Evolutionary conservation across 495 filamentous ascomycete genomes (phyloP).

Genomic region (Penicillium turbatum): DNA sequence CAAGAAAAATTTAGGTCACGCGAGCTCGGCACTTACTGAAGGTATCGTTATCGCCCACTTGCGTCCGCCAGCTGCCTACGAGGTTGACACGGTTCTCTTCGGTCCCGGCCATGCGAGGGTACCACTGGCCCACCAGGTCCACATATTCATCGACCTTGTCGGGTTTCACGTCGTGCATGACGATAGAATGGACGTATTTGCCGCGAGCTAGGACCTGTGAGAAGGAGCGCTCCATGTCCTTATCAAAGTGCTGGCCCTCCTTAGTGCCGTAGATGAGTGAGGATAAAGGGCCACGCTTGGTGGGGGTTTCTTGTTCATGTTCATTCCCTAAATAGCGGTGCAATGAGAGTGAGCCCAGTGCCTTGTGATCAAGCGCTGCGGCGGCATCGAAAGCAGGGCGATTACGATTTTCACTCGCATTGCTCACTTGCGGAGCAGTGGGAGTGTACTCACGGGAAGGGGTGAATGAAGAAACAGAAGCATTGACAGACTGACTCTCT

Average conservation of each 20-base stretch:
- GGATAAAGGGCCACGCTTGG: slow-evolving; percentile 48
- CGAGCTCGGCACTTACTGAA: slow-evolving; percentile 59
- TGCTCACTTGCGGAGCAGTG: slow-evolving; percentile 54
- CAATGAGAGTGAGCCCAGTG: slow-evolving; percentile 65
- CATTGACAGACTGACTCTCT: slow-evolving; percentile 70
- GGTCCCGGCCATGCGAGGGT: slow-evolving; percentile 75
- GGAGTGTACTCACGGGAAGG: slow-evolving; percentile 48
- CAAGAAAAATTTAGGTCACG: background rate
- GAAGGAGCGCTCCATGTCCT: slow-evolving; percentile 92
- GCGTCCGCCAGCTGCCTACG: slow-evolving; percentile 96
- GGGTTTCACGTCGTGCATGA: slow-evolving; percentile 93
- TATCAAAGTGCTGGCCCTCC: slow-evolving; percentile 86
- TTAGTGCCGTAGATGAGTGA: slow-evolving; percentile 94
- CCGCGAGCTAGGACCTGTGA: slow-evolving; percentile 89
- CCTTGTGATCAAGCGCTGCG: slow-evolving; percentile 38
- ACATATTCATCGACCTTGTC: slow-evolving; percentile 95
- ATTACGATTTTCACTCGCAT: slow-evolving; percentile 42
- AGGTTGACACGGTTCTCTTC: slow-evolving; percentile 90
- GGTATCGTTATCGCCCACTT: slow-evolving; percentile 96
- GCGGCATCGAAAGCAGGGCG: slow-evolving; percentile 39
- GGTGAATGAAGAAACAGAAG: slow-evolving; percentile 38
- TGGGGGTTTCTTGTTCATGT: slow-evolving; percentile 44
- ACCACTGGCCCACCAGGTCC: slow-evolving; percentile 85
- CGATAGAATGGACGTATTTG: slow-evolving; percentile 98
- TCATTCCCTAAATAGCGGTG: slow-evolving; percentile 49